phyloP scores from a whole-genome alignment of 805 yeast genomes.

The Ogataea sp. region DNA sequence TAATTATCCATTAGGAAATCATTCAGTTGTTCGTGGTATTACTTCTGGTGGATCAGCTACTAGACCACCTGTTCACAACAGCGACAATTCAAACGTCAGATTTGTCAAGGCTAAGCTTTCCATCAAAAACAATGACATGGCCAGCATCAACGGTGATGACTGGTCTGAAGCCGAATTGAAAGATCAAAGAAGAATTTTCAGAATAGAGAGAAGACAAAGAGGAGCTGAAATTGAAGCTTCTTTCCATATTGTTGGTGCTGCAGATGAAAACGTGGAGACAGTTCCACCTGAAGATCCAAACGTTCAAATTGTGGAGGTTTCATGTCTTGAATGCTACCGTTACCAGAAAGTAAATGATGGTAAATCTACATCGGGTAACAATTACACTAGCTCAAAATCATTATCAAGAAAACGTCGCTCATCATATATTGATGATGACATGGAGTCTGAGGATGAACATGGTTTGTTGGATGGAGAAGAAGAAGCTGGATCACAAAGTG shows the following conservation, averaged over 20 bases:
- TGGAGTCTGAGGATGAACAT: constrained; percentile 1
- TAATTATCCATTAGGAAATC: constrained; percentile 11
- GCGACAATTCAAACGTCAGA: constrained; percentile 22
- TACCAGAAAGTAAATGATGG: constrained; percentile 11
- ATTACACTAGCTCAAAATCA: too few relatives aligned
- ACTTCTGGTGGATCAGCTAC: constrained; percentile 52
- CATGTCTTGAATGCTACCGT: constrained; percentile 43
- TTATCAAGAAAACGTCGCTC: constrained; percentile 1
- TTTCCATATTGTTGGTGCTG: constrained; percentile 46
- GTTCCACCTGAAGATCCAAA: constrained; percentile 29
- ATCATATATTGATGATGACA: constrained; percentile 15
- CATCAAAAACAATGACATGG: constrained; percentile 35
- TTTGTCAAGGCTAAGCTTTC: constrained; percentile 40
- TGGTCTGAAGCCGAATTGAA: constrained; percentile 39
- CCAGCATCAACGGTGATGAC: constrained; percentile 40
- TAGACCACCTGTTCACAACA: too few relatives aligned
- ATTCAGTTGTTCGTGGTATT: constrained; percentile 45
- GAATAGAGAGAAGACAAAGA: constrained; percentile 47
- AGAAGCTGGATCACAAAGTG: neutral
- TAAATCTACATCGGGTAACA: constrained; percentile 4
- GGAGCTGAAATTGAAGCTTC: constrained; percentile 38
- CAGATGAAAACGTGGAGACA: constrained; percentile 35
- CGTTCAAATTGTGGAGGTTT: constrained; percentile 48
- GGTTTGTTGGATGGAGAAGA: neutral
- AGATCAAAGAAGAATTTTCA: constrained; percentile 49